Evolutionary conservation across 441 rosid genomes (phyloP).

Genomic region (Erysimum cheiri): DNA sequence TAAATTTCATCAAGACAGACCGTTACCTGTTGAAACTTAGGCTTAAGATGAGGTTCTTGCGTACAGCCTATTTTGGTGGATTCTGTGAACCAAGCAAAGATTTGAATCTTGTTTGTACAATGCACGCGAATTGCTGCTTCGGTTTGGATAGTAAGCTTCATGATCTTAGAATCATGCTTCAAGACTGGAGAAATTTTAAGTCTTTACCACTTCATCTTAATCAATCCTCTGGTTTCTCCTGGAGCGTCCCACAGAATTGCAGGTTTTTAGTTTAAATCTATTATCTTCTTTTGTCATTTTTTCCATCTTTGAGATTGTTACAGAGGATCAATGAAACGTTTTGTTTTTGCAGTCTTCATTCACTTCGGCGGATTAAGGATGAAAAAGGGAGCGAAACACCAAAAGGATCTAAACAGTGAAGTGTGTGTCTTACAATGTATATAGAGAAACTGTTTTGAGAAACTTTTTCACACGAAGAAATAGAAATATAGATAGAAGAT

Average conservation of each 20-base stretch:
- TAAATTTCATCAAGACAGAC: slow-evolving; percentile 66
- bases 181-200: slow-evolving; percentile 69
- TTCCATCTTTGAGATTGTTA: not conserved
- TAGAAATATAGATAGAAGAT: slow-evolving; percentile 19
- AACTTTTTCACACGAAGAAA: slow-evolving; percentile 10
- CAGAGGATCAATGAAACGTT: not conserved
- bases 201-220: slow-evolving; percentile 65
- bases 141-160: slow-evolving; percentile 80
- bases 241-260: slow-evolving; percentile 88
- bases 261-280: slow-evolving; percentile 50
- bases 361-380: slow-evolving; percentile 43
- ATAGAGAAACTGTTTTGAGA: slow-evolving; percentile 21
- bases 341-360: slow-evolving; percentile 53
- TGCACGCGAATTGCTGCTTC: slow-evolving; percentile 86
- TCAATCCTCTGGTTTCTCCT: slow-evolving; percentile 49
- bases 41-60: slow-evolving; percentile 71
- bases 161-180: slow-evolving; percentile 78
- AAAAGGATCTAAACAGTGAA: slow-evolving; percentile 35
- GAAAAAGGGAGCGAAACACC: slow-evolving; percentile 30
- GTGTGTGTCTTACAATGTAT: slow-evolving; percentile 17
- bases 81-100: slow-evolving; percentile 85
- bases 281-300: not conserved
- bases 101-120: slow-evolving; percentile 73
- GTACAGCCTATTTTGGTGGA: slow-evolving; percentile 80
- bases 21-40: slow-evolving; percentile 58